Evolutionary conservation across 1,284 basidiomycete species (phyloP), one percentile per base, ranked within the genome.

Genomic region (Apiotrichum gamsii): DNA sequence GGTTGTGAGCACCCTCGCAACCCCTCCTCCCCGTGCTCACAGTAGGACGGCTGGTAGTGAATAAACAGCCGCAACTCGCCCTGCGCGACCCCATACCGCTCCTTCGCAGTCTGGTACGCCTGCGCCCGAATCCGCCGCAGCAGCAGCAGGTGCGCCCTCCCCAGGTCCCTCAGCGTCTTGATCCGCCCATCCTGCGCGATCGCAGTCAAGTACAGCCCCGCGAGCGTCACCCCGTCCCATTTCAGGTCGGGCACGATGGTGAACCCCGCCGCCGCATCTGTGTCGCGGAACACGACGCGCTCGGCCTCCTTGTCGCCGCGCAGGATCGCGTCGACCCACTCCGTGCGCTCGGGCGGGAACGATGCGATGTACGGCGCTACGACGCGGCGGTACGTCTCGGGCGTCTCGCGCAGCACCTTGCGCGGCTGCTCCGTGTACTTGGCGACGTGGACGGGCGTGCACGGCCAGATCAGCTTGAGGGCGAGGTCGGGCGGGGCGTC

Each of bases 11-110:
- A 30, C 10, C 25, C 9, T 24, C 8, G 21, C 10, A 24, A n/a
- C 6, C 13, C 13, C 36, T 11, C 36, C 8, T 20, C n/a, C 6
- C 15, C 9, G 20, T 8, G 14, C 87, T 63, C 55, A 94, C 93
- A 97, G 65, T 96, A 97, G 32, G 84, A 88, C 0, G 94, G 94
- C 66, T 96, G 93, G 66, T 98, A 97, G 67, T 98, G 94, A 21
- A 97, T 74, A 62, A 84, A 94, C 75, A 94, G 78, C 49, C 90
- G 74, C 51, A 96, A 62, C 19, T 81, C 76, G 2, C 81, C 81
- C 3, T 65, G 55, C 0, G 85, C 82, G 2, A 85, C 85, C 4
- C 77, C 79, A 65, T 85, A 93, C 6, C 75, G 84, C 25, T 79
- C 77, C 63, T 87, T 80, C 11, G 87, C 75, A 18, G 83, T 79